A percentile compares a stretch with the other conserved stretches of the same genome.
These are phyloP conservation scores for Saksenaea vasiformis DNA, from an alignment of 371 early-diverging fungal species.

Conservation along the genomic window DNA sequence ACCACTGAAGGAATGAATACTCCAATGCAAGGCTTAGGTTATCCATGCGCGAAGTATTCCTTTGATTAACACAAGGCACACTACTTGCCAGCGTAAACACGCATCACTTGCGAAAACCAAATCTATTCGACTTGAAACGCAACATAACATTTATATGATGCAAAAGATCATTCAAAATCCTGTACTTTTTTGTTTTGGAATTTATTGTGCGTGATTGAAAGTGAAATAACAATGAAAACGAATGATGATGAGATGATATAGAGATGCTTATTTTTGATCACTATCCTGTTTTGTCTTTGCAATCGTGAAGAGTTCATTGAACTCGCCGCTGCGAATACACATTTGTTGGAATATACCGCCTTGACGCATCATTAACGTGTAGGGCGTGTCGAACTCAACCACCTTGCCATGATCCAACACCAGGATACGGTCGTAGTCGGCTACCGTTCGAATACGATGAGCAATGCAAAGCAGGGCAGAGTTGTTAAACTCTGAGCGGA, in stretches of 20 bases:
- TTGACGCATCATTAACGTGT: constrained; percentile 13
- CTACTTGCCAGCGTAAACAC: too few relatives aligned
- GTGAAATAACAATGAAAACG: background rate
- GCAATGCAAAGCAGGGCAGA: constrained; percentile 70
- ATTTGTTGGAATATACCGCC: constrained; percentile 47
- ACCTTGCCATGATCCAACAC: constrained; percentile 60
- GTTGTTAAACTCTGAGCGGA: constrained; percentile 61
- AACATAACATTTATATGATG: too few relatives aligned
- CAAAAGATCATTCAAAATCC: too few relatives aligned
- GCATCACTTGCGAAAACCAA: too few relatives aligned
- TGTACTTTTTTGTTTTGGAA: background rate
- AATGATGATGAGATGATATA: background rate
- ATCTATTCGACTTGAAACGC: too few relatives aligned
- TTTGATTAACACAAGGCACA: too few relatives aligned
- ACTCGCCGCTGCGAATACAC: constrained; percentile 60
- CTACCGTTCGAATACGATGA: constrained; percentile 75
- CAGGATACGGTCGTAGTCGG: constrained; percentile 81
- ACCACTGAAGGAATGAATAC: too few relatives aligned
- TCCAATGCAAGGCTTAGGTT: too few relatives aligned
- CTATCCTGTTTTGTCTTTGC: constrained; percentile 7
- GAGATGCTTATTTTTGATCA: background rate
- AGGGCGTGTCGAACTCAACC: constrained; percentile 7
- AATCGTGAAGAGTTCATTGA: constrained; percentile 6
- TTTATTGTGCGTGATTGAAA: background rate
- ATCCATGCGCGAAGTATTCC: too few relatives aligned